Base-by-base conservation (phyloP, 1,139 yeast genomes). In the Debaryomyces nepalensis region DNA sequence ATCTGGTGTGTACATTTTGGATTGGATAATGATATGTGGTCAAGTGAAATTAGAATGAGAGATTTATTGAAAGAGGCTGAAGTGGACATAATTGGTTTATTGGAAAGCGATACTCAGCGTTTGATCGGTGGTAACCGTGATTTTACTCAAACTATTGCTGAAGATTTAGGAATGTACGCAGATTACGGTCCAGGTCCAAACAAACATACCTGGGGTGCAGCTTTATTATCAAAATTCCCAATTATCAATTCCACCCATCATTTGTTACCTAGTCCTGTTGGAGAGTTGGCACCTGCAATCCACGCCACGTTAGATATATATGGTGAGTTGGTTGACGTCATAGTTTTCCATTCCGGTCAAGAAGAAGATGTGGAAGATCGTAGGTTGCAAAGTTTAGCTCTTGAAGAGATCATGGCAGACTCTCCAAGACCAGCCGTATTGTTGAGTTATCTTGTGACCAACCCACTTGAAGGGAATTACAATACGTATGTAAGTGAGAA, bases 1-100 rank as follows among this genome's bases (percentile, higher is more conserved):
- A 91, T 93, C 50, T 93, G 99, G 99, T 93, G 99, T 27, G 84
- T 93, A 49, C 99, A 93, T 66, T 93, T 93, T 59, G 99, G 97
- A 15, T 75, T 93, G 42, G 99, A 93, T 62, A 93, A 93, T 61
- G 97, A 91, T 61, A 87, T 93, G 95, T 93, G 99, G 99, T 95
- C 96, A 0, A 82, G 93, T 52, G 98, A 93, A 66, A 82, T 81
- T 32, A 79, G 98, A 54, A 91, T 93, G 97, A 72, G 84, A 44
- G 84, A 87, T 53, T 78, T 93, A 42, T 82, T 93, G 45, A 71
- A 71, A 48, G 98, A 91, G 54, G 83, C 95, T 39, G 95, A 93
- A 66, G 67, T 93, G 19, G 99, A 93, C 63, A 86, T 93, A 36
- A 79, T 93, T 54, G 99, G 99, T 2, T 70, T 93, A 49, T 73